Conservation (phyloP, 2,329 filamentous ascomycete species). For the Aschersonia sp. region DNA sequence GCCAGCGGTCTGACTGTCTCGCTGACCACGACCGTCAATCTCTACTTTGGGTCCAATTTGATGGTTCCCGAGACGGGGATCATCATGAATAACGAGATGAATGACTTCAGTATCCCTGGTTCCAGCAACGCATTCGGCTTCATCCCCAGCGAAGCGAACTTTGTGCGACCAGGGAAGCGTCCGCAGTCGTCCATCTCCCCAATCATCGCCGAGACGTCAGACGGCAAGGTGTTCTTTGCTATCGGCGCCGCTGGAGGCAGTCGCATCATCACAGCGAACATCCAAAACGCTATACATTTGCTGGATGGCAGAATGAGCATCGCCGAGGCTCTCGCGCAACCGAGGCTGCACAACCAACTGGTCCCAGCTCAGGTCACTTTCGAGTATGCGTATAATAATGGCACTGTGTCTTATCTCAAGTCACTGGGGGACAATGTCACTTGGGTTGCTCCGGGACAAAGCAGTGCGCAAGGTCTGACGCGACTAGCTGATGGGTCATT, state of each 20-base stretch:
- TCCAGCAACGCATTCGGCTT: conserved; percentile 63
- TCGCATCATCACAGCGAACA: conserved; percentile 67
- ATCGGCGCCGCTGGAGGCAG: conserved; percentile 72
- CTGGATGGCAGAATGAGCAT: conserved; percentile 52
- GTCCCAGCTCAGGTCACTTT: conserved; percentile 53
- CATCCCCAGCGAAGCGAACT: conserved; percentile 61
- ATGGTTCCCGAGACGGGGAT: conserved; percentile 72
- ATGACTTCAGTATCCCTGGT: conserved; percentile 67
- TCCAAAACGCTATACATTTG: conserved; percentile 64
- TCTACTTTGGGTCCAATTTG: conserved; percentile 61
- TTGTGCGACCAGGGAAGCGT: conserved; percentile 59
- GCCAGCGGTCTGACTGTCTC: conserved; percentile 57
- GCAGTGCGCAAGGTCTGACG: conserved; percentile 59
- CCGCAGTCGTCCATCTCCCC: conserved; percentile 67
- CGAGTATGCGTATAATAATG: conserved; percentile 59
- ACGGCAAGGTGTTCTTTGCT: conserved; percentile 55
- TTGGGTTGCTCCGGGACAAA: conserved; percentile 50
- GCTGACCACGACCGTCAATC: conserved; percentile 69
- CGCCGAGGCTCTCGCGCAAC: conserved; percentile 47
- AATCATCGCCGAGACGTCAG: conserved; percentile 57
- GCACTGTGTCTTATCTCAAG: conserved; percentile 51
- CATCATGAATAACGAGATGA: conserved; percentile 51
- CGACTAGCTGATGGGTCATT: conserved; percentile 50
- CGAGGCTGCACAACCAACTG: conserved; percentile 72
- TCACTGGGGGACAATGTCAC: conserved; percentile 59